Conservation (phyloP, 805 yeast genomes). For the Metschnikowia orientalis region DNA sequence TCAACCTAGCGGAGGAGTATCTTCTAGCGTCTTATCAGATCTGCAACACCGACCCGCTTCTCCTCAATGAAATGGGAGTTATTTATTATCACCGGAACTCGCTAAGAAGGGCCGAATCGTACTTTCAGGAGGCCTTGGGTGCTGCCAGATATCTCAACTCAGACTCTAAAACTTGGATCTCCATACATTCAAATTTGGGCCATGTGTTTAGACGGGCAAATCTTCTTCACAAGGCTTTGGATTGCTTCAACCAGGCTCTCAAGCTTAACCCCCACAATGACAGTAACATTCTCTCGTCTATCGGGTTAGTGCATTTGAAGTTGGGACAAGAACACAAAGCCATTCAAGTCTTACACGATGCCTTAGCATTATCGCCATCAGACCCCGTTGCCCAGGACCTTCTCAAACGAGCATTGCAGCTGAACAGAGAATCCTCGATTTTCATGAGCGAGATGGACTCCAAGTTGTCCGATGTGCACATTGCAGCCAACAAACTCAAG, state of each 20-base stretch:
- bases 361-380: slow-evolving; percentile 70
- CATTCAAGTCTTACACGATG: slow-evolving; percentile 71
- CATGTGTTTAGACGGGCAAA: slow-evolving; percentile 76
- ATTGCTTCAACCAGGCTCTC: slow-evolving; percentile 71
- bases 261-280: slow-evolving; percentile 66
- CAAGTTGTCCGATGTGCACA: slow-evolving; percentile 9
- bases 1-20: slow-evolving; percentile 82
- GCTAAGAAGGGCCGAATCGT: slow-evolving; percentile 62
- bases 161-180: slow-evolving; percentile 78
- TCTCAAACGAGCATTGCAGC: slow-evolving; percentile 70
- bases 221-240: slow-evolving; percentile 60
- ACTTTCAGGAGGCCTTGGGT: slow-evolving; percentile 63
- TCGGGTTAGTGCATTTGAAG: slow-evolving; percentile 78
- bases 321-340: slow-evolving; percentile 61
- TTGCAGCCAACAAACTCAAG: slow-evolving; percentile 2
- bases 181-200: slow-evolving; percentile 82
- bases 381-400: slow-evolving; percentile 85
- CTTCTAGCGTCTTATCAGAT: slow-evolving; percentile 67
- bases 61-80: slow-evolving; percentile 91
- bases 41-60: slow-evolving; percentile 80
- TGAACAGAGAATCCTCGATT: slow-evolving; percentile 33
- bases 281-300: slow-evolving; percentile 68
- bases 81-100: slow-evolving; percentile 76
- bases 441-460: slow-evolving; percentile 14
- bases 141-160: slow-evolving; percentile 67